phyloP scores from a whole-genome alignment of 1,284 basidiomycete genomes.

The Puccinia coronata region DNA sequence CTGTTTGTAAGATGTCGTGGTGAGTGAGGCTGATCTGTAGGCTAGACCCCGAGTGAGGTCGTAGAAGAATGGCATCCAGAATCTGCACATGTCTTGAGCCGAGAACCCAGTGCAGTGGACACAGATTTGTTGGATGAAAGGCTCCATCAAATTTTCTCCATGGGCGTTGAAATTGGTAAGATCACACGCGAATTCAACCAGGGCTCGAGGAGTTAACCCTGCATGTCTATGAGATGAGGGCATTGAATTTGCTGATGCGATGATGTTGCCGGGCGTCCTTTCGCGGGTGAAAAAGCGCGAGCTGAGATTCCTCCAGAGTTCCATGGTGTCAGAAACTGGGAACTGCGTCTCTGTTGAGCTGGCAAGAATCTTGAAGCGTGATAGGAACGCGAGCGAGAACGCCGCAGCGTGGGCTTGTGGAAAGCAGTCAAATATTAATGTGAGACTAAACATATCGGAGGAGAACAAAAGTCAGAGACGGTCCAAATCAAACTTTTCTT shows the following conservation, averaged over 20 bases:
- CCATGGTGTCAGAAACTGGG: neutral
- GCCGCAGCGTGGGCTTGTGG: neutral
- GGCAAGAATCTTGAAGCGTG: neutral
- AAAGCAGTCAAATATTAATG: neutral
- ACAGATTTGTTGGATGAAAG: neutral
- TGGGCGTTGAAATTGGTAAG: neutral
- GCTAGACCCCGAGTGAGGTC: neutral
- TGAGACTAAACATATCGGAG: neutral
- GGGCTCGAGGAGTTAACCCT: neutral
- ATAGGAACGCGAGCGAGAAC: neutral
- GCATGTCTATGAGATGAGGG: neutral
- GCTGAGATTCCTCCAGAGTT: neutral
- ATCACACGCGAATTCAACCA: neutral
- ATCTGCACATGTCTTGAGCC: neutral
- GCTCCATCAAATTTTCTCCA: neutral
- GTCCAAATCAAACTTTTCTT: too few relatives aligned
- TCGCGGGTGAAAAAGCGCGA: neutral
- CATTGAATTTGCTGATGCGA: neutral
- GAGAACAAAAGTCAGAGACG: neutral
- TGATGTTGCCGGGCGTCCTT: neutral
- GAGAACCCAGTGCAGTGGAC: neutral
- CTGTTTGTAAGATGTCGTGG: neutral
- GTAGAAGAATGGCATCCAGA: conserved; percentile 3
- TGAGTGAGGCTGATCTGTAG: neutral
- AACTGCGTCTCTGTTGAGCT: neutral